These are phyloP conservation scores for Fusarium sp. DNA, from an alignment of 2,329 filamentous ascomycete species.

Conservation along the genomic window DNA sequence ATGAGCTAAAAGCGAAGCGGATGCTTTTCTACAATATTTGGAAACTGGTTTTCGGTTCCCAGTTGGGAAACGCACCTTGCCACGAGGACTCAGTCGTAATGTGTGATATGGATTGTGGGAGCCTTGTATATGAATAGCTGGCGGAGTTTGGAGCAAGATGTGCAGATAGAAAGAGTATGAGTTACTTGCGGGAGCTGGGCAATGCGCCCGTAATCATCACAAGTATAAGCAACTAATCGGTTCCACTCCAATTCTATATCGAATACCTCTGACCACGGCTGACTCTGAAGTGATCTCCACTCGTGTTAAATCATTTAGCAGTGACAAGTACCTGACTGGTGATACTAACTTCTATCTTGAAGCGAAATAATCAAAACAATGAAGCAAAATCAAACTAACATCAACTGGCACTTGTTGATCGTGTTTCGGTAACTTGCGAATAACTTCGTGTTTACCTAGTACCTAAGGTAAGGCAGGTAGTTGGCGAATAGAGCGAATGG, in stretches of 20 bases:
- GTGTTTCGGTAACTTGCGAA: conserved; percentile 10
- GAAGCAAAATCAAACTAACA: not conserved
- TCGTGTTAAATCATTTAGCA: no score
- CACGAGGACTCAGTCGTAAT: conserved; percentile 3
- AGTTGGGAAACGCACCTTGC: conserved; percentile 16
- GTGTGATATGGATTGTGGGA: conserved; percentile 31
- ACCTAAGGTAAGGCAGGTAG: conserved; percentile 8
- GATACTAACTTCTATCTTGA: no score
- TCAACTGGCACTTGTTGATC: not conserved
- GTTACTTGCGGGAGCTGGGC: conserved; percentile 2
- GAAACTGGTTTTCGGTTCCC: conserved; percentile 49
- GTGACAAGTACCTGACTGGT: no score
- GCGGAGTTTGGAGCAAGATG: conserved; percentile 35
- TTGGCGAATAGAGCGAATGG: conserved; percentile 22
- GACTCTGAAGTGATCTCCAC: no score
- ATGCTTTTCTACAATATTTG: conserved; percentile 50
- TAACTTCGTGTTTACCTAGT: conserved; percentile 18
- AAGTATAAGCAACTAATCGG: not conserved
- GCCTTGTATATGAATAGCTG: conserved; percentile 20
- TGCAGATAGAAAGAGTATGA: conserved; percentile 22
- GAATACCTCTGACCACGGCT: not conserved
- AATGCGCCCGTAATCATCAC: not conserved
- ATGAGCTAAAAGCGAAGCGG: conserved; percentile 37
- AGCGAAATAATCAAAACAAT: no score
- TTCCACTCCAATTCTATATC: not conserved